Conservation (phyloP, 2,329 filamentous ascomycete genomes). For the Capronia coronata region DNA sequence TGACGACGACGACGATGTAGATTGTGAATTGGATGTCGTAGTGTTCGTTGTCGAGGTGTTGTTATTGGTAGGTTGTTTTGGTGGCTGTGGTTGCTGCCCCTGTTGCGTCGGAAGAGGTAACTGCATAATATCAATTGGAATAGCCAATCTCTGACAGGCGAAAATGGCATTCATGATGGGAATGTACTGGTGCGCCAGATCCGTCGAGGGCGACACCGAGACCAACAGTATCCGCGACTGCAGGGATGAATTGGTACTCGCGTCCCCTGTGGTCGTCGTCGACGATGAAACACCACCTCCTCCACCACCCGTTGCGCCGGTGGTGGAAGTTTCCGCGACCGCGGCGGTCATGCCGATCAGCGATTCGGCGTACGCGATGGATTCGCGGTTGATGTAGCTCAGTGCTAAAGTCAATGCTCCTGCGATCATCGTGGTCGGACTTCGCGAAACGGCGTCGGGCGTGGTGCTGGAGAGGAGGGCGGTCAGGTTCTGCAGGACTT, state of each 20-base stretch:
- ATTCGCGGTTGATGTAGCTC: slow-evolving; percentile 79
- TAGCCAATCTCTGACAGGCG: slow-evolving; percentile 77
- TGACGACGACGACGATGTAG: slow-evolving; percentile 1
- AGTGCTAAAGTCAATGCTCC: slow-evolving; percentile 87
- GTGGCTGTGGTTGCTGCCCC: neutral
- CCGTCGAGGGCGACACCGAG: slow-evolving; percentile 82
- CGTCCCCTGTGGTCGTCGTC: too few species aligned
- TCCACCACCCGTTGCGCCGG: slow-evolving; percentile 21
- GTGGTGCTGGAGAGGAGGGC: slow-evolving; percentile 66
- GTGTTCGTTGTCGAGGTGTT: neutral
- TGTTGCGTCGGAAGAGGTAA: slow-evolving; percentile 39
- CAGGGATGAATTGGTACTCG: too few species aligned
- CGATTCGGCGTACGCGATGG: slow-evolving; percentile 57
- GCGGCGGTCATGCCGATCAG: slow-evolving; percentile 38
- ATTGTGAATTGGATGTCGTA: neutral
- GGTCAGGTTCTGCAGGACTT: slow-evolving; percentile 67
- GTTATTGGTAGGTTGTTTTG: too few species aligned
- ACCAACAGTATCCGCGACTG: slow-evolving; percentile 82
- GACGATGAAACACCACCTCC: too few species aligned
- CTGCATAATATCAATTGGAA: slow-evolving; percentile 88
- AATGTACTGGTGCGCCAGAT: slow-evolving; percentile 85
- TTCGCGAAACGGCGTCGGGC: slow-evolving; percentile 54
- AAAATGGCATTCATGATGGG: slow-evolving; percentile 98
- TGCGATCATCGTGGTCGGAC: slow-evolving; percentile 77
- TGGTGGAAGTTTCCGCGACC: slow-evolving; percentile 8